A percentile compares a stretch with the other conserved stretches of the same genome.
These are phyloP conservation scores for Reticulascus tulasneorum DNA, from an alignment of 2,329 filamentous ascomycete genomes.

Conservation along the genomic window DNA sequence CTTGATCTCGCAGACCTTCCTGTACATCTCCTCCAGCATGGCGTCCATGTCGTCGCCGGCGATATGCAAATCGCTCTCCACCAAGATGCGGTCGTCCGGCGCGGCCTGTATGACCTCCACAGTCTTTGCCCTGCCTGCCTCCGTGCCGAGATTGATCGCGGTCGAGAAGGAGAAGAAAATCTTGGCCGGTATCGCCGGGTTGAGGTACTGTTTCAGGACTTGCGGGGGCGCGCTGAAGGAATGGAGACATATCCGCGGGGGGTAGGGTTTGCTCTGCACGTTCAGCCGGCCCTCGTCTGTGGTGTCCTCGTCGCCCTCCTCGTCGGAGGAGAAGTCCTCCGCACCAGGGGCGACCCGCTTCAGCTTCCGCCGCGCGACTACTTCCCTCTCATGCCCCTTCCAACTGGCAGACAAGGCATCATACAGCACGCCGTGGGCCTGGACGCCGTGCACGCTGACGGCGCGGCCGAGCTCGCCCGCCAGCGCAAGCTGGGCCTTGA, in stretches of 20 bases:
- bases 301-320: conserved; percentile 21
- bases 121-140: conserved; percentile 43
- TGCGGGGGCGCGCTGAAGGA: conserved; percentile 82
- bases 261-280: conserved; percentile 56
- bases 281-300: conserved; percentile 4
- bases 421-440: conserved; percentile 68
- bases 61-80: conserved; percentile 86
- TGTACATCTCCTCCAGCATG: conserved; percentile 68
- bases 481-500: conserved; percentile 65
- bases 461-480: conserved; percentile 64
- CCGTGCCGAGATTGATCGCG: conserved; percentile 70
- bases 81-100: conserved; percentile 73
- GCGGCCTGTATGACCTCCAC: conserved; percentile 65
- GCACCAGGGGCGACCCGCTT: conserved; percentile 43
- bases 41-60: conserved; percentile 80
- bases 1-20: conserved; percentile 73
- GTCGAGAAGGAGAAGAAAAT: conserved; percentile 88
- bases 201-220: conserved; percentile 72
- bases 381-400: conserved; percentile 64
- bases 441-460: conserved; percentile 70
- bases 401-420: conserved; percentile 62
- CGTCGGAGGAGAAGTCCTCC: conserved; percentile 40
- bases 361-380: conserved; percentile 57
- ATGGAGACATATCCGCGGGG: conserved; percentile 87
- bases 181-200: conserved; percentile 65